Base-by-base conservation (phyloP, 805 yeast species). In the Starmerella powellii region DNA sequence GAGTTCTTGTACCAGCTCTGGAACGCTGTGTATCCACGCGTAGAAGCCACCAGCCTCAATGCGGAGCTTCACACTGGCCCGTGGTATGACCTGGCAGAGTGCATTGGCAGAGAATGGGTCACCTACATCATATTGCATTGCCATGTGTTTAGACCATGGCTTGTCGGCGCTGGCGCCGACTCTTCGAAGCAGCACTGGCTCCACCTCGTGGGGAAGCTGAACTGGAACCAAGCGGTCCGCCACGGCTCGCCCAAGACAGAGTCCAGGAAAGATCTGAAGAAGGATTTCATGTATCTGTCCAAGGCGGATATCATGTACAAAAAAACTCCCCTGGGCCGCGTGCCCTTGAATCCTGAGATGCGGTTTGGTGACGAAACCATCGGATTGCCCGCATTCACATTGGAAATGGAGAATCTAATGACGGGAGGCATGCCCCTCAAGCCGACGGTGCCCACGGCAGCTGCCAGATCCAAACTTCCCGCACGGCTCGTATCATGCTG, bases 11-110 rank as follows among this genome's bases (percentile, higher is more conserved):
- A 4, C 27, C 19, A n/a, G 16, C 10, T 33, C 11, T 33, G 37
- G 37, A 19, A 21, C 6, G 18, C 16, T 20, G 13, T 19, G 17
- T 4, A 20, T 6, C 18, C 37, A 8, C 24, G 16, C n/a, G 18
- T 16, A 8, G 40, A 21, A 15, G 27, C 29, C 28, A 30, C 42
- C 4, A 31, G 36, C 8, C 31, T 36, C 31, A 36, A 38, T n/a
- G 38, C 39, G 3, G 51, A 47, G 23, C 19, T 47, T 19, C 17
- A 45, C 21, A 20, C 40, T 3, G 51, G 51, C 3, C 45, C 45
- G 10, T 47, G 51, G 51, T 3, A 12, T n/a, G 21, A 28, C 2
- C 34, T 47, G 6, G 27, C 20, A 3, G 4, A 8, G 4, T 2
- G 18, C 2, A 8, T 40, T 6, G 46, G 49, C 2, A 21, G 37